A percentile compares a stretch with the other conserved stretches of the same genome.
Conservation (phyloP, 1,139 yeast genomes). For the Candida tropicalis region DNA sequence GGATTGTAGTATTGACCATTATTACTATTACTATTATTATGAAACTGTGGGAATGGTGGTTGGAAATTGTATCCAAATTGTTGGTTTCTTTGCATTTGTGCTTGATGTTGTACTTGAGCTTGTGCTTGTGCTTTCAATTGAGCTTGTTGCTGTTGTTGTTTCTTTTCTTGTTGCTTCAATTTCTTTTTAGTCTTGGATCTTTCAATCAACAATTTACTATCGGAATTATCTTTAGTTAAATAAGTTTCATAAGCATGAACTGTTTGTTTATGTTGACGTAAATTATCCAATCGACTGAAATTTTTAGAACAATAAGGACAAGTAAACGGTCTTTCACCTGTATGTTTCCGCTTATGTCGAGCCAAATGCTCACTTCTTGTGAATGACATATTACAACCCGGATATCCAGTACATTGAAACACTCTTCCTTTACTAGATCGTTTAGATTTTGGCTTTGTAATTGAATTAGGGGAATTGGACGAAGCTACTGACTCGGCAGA, state of each 20-base stretch:
- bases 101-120: constrained; percentile 9
- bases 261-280: constrained; percentile 90
- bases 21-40: constrained; percentile 2
- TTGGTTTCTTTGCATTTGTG: constrained; percentile 10
- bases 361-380: constrained; percentile 90
- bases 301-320: constrained; percentile 81
- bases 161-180: constrained; percentile 13
- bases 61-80: constrained; percentile 6
- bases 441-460: constrained; percentile 25
- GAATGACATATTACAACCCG: constrained; percentile 86
- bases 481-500: constrained; percentile 11
- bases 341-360: constrained; percentile 88
- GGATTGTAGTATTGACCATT: constrained; percentile 9
- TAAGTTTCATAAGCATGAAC: constrained; percentile 80
- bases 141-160: constrained; percentile 10
- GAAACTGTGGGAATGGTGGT: constrained; percentile 10
- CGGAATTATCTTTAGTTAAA: constrained; percentile 17
- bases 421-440: constrained; percentile 60
- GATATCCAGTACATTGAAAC: constrained; percentile 85
- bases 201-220: constrained; percentile 11
- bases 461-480: constrained; percentile 12
- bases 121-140: constrained; percentile 8
- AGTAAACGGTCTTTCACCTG: constrained; percentile 93
- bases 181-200: constrained; percentile 14
- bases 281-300: constrained; percentile 83